Evolutionary conservation across 495 filamentous ascomycete genomes (phyloP).

Genomic region (Talaromyces nanjingensis): DNA sequence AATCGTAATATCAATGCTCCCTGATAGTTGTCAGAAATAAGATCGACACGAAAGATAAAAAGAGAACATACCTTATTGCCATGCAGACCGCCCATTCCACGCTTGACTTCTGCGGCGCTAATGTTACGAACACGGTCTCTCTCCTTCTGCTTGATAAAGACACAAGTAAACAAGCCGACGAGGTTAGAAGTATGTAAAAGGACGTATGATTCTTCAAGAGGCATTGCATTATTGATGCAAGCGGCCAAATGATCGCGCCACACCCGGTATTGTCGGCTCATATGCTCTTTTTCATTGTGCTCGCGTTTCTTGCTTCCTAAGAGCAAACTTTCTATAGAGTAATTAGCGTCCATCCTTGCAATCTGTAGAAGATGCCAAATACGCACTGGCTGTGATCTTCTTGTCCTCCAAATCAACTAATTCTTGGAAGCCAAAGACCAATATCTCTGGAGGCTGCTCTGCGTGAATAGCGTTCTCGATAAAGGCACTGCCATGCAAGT

Average conservation of each 20-base stretch:
- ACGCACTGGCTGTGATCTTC: constrained; percentile 86
- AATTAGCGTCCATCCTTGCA: constrained; percentile 16
- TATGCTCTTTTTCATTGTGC: constrained; percentile 77
- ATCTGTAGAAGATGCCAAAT: not conserved
- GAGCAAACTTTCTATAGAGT: constrained; percentile 53
- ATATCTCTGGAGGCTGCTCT: constrained; percentile 73
- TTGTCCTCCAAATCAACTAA: constrained; percentile 96
- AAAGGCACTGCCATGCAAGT: constrained; percentile 68
- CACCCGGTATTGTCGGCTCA: constrained; percentile 94
- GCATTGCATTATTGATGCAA: constrained; percentile 75
- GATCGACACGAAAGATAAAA: not conserved
- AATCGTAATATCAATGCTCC: constrained; percentile 90
- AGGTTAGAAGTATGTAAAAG: constrained; percentile 83
- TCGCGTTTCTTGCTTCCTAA: constrained; percentile 77
- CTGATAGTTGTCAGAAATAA: constrained; percentile 21
- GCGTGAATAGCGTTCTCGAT: constrained; percentile 65
- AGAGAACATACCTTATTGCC: constrained; percentile 71
- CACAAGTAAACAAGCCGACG: constrained; percentile 90
- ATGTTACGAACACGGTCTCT: constrained; percentile 69
- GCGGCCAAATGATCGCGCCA: constrained; percentile 86
- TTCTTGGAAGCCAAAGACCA: constrained; percentile 97
- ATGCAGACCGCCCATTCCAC: constrained; percentile 86
- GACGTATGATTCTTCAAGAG: constrained; percentile 69
- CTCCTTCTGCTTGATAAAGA: constrained; percentile 80
- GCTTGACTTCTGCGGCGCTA: constrained; percentile 77